Evolutionary conservation across 306 rosid genomes (phyloP).

Genomic region (Citrullus amarus): DNA sequence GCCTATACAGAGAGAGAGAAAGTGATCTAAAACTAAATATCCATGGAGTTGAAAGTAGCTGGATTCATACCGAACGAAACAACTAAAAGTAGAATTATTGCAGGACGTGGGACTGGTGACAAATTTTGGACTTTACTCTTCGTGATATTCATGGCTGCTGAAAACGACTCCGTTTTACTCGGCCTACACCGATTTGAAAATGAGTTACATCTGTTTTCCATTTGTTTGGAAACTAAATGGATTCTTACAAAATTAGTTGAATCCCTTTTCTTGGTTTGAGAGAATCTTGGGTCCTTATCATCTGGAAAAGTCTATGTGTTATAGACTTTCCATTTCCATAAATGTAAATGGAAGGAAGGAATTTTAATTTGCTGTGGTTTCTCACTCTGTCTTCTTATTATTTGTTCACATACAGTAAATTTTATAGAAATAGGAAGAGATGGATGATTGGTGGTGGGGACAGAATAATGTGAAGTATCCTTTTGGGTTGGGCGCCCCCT

Average conservation of each 20-base stretch:
- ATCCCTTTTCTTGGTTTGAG: neutral
- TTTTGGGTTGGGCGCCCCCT: neutral
- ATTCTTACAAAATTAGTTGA: too few species aligned
- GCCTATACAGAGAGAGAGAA: neutral
- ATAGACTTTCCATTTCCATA: neutral
- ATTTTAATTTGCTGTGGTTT: neutral
- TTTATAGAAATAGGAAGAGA: neutral
- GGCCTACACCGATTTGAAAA: too few species aligned
- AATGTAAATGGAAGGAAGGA: neutral
- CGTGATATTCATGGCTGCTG: too few species aligned
- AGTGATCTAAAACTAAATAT: neutral
- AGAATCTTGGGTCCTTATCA: neutral
- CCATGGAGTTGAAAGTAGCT: neutral
- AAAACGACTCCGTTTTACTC: too few species aligned
- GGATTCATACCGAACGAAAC: neutral
- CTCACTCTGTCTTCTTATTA: neutral
- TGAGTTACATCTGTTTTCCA: neutral
- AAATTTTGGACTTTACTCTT: neutral
- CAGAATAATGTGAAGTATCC: neutral
- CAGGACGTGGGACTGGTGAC: neutral
- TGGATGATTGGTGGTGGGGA: neutral
- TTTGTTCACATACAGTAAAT: neutral
- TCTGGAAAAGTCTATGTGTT: neutral
- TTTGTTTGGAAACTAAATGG: neutral
- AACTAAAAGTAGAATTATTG: neutral